Conservation (phyloP, 176 grass and related monocot genomes). For the Lolium perenne region DNA sequence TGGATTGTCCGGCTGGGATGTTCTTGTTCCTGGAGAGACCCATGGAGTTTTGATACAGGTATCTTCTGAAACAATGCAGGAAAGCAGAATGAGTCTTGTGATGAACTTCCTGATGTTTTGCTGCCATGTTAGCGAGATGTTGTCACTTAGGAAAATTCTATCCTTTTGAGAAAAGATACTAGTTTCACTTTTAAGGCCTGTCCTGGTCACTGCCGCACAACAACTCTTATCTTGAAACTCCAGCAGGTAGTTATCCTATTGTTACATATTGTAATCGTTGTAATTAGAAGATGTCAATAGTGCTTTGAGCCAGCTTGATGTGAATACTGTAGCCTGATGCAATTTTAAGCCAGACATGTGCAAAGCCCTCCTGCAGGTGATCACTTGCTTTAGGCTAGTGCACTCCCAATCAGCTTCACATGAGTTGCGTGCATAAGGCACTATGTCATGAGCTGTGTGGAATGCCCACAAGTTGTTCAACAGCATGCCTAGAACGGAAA, state of each 20-base stretch:
- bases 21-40: slow-evolving; percentile 92
- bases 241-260: background rate
- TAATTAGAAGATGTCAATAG: background rate
- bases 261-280: slow-evolving; percentile 5
- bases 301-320: background rate
- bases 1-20: slow-evolving; percentile 81
- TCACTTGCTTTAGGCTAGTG: background rate
- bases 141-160: background rate
- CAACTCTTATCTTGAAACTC: background rate
- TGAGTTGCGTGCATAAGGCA: background rate
- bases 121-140: slow-evolving; percentile 5
- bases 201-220: background rate
- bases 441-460: background rate
- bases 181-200: background rate
- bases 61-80: slow-evolving; percentile 19
- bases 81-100: background rate
- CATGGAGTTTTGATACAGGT: slow-evolving; percentile 82
- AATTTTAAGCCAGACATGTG: background rate
- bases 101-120: background rate
- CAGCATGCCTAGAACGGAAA: background rate
- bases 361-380: background rate
- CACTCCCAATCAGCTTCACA: background rate
- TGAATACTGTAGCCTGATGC: slow-evolving; percentile 10
- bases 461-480: slow-evolving; percentile 23
- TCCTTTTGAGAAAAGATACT: background rate